Evolutionary conservation across 306 rosid genomes (phyloP).

Genomic region (Sophora flavescens): DNA sequence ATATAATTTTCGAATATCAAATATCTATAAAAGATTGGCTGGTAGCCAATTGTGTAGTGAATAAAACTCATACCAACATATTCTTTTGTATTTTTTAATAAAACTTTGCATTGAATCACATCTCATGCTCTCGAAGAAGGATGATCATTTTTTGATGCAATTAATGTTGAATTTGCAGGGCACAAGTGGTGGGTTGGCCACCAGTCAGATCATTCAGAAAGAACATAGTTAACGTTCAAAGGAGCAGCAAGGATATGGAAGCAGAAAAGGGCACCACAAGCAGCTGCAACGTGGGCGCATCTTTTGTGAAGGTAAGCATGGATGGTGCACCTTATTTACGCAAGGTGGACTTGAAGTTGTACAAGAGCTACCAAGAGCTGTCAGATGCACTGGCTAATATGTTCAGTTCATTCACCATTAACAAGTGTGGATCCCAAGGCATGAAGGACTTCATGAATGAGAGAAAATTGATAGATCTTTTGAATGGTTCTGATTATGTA

Average conservation of each 20-base stretch:
- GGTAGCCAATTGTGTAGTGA: no score
- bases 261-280: neutral
- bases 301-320: conserved; percentile 89
- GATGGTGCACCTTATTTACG: conserved; percentile 93
- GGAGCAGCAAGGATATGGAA: conserved; percentile 34
- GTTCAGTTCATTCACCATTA: conserved; percentile 86
- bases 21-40: no score
- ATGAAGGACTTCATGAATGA: conserved; percentile 85
- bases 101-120: no score
- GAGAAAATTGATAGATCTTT: conserved; percentile 72
- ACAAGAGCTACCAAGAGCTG: conserved; percentile 78
- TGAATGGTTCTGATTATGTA: conserved; percentile 80
- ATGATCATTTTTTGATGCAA: neutral
- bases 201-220: conserved; percentile 83
- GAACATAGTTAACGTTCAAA: conserved; percentile 65
- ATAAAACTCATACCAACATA: no score
- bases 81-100: no score
- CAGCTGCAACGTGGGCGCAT: neutral
- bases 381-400: conserved; percentile 75
- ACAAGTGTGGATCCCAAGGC: conserved; percentile 73
- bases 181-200: conserved; percentile 98
- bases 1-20: no score
- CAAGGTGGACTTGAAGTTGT: conserved; percentile 82
- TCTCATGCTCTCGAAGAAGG: no score
- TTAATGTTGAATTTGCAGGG: conserved; percentile 53